Percentiles rank a stretch among this genome's conserved stretches.
Conservation (phyloP, 306 rosid species). For the Begonia fuchsioides region DNA sequence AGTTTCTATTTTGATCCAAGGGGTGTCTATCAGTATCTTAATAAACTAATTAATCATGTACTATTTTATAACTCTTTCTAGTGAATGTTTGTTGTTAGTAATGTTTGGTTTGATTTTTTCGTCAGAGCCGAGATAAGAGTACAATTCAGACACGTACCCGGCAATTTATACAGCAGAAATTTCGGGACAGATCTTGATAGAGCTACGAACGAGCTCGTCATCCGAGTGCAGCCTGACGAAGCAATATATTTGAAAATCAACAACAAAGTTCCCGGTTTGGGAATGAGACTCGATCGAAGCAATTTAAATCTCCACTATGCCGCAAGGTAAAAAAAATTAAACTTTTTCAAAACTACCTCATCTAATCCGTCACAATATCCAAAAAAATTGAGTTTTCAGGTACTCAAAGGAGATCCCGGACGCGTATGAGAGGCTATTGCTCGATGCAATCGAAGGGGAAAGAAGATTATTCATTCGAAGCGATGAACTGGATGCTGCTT, state of each 20-base stretch:
- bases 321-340: conserved; percentile 37
- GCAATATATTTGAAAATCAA: conserved; percentile 79
- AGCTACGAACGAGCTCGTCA: conserved; percentile 77
- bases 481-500: conserved; percentile 76
- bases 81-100: too few relatives aligned
- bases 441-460: conserved; percentile 88
- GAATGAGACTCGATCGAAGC: conserved; percentile 78
- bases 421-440: conserved; percentile 82
- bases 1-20: too few relatives aligned
- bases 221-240: conserved; percentile 88
- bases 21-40: too few relatives aligned
- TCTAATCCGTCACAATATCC: too few relatives aligned
- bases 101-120: background rate
- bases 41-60: too few relatives aligned
- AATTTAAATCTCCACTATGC: conserved; percentile 77
- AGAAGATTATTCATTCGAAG: conserved; percentile 83
- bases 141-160: conserved; percentile 89
- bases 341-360: background rate
- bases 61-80: too few relatives aligned
- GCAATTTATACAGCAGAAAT: conserved; percentile 62
- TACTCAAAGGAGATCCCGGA: conserved; percentile 87
- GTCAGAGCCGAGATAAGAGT: conserved; percentile 86
- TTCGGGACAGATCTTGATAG: conserved; percentile 65
- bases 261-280: conserved; percentile 85
- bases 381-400: conserved; percentile 18